Conservation (phyloP, 1,284 basidiomycete genomes). For the Heterobasidion occidentale region DNA sequence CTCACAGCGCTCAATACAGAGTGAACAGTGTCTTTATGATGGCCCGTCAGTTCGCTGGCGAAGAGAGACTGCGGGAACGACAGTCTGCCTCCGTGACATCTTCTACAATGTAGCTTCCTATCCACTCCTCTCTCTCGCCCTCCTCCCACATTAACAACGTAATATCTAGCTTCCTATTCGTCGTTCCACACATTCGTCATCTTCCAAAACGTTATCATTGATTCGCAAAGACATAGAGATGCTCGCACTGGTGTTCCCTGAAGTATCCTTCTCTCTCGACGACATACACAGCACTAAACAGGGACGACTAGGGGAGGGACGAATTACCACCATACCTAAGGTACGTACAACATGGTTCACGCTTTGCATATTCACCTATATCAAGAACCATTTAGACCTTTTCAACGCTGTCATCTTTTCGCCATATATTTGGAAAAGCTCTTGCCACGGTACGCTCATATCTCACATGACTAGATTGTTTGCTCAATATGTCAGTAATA, state of each 20-base stretch:
- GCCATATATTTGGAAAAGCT: constrained; percentile 58
- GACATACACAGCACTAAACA: constrained; percentile 35
- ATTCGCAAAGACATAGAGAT: constrained; percentile 67
- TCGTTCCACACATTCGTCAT: constrained; percentile 55
- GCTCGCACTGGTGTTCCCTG: constrained; percentile 65
- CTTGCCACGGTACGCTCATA: constrained; percentile 48
- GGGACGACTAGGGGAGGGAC: constrained; percentile 28
- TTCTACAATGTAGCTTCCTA: constrained; percentile 64
- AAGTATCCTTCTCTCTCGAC: constrained; percentile 64
- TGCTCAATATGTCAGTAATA: constrained; percentile 17
- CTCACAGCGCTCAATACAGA: constrained; percentile 30
- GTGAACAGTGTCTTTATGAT: constrained; percentile 54
- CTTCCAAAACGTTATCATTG: constrained; percentile 49
- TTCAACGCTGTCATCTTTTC: constrained; percentile 57
- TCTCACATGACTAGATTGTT: neutral
- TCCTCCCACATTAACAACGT: constrained; percentile 4
- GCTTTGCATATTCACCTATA: neutral
- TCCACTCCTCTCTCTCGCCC: constrained; percentile 16
- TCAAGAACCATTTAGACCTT: constrained; percentile 35
- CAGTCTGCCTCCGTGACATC: constrained; percentile 74
- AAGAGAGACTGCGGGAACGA: constrained; percentile 66
- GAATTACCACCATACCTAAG: constrained; percentile 54
- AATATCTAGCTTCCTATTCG: constrained; percentile 65
- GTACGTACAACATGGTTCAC: constrained; percentile 25
- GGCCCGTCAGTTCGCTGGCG: constrained; percentile 70